Conservation (phyloP, 306 rosid genomes). For the Cicer chorassanicum region DNA sequence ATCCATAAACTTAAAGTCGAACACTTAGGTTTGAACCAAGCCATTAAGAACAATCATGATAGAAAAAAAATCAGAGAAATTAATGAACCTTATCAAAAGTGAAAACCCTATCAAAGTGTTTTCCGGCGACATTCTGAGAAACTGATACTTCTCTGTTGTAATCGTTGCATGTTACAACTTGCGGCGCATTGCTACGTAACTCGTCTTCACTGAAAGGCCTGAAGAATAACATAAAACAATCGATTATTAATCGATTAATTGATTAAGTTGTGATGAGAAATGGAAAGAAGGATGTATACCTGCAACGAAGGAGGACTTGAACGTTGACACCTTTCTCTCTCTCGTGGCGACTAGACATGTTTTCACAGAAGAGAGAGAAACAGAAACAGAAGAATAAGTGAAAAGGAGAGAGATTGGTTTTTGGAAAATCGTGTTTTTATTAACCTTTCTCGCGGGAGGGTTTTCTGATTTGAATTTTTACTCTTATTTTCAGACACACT, state of each 20-base stretch:
- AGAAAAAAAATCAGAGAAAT: background rate
- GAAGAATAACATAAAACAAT: background rate
- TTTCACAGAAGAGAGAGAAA: slow-evolving; percentile 15
- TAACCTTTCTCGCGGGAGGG: slow-evolving; percentile 23
- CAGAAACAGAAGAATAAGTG: background rate
- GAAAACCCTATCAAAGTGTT: slow-evolving; percentile 82
- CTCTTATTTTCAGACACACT: background rate
- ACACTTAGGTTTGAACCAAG: background rate
- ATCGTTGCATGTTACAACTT: slow-evolving; percentile 81
- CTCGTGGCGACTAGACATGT: slow-evolving; percentile 80
- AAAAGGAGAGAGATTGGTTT: background rate
- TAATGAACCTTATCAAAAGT: slow-evolving; percentile 85
- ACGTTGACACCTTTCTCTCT: slow-evolving; percentile 96
- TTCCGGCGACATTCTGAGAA: slow-evolving; percentile 87
- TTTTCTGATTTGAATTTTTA: slow-evolving; percentile 8
- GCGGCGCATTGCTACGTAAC: slow-evolving; percentile 86
- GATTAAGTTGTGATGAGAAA: background rate
- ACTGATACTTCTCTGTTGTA: slow-evolving; percentile 77
- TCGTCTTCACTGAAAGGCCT: slow-evolving; percentile 96
- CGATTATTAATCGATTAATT: background rate
- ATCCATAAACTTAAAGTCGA: background rate
- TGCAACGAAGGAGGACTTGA: slow-evolving; percentile 96
- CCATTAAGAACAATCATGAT: too few species aligned
- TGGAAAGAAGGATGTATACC: slow-evolving; percentile 46
- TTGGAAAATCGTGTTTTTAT: background rate